Evolutionary conservation across 2,329 filamentous ascomycete species (phyloP).

Genomic region (Exophiala phaeomuriformis): DNA sequence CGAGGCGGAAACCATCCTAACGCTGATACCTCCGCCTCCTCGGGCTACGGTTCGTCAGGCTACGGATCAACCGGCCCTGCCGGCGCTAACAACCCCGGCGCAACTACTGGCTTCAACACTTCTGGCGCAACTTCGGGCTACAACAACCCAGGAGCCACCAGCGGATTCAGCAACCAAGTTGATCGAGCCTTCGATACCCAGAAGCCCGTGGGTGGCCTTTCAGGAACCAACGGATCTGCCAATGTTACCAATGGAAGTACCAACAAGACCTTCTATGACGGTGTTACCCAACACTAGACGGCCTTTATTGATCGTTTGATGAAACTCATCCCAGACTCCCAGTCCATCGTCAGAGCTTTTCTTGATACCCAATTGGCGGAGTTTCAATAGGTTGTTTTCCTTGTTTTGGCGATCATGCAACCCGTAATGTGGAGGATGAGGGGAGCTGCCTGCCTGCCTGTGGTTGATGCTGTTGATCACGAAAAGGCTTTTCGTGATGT

Average conservation of each 20-base stretch:
- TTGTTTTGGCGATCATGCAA: not conserved
- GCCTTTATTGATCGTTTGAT: not conserved
- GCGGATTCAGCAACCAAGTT: constrained; percentile 39
- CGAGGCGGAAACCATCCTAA: constrained; percentile 28
- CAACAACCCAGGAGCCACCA: not conserved
- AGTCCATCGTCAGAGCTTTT: not conserved
- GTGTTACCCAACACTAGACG: constrained; percentile 15
- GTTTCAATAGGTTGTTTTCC: not conserved
- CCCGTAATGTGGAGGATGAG: not conserved
- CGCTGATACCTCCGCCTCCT: constrained; percentile 3
- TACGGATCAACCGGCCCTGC: not conserved
- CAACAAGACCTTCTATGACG: constrained; percentile 21
- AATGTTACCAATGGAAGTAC: constrained; percentile 17
- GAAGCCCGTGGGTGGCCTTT: constrained; percentile 6
- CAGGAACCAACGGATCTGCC: constrained; percentile 1
- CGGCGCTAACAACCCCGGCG: no score
- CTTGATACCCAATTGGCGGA: constrained; percentile 13
- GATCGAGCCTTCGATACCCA: constrained; percentile 35
- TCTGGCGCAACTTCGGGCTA: not conserved
- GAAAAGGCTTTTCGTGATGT: not conserved
- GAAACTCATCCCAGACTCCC: not conserved
- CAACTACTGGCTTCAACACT: not conserved
- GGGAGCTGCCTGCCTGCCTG: not conserved
- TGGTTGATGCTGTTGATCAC: not conserved
- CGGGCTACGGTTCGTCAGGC: not conserved